phyloP scores from a whole-genome alignment of 2,329 filamentous ascomycete genomes.

The Monosporascus sp. region DNA sequence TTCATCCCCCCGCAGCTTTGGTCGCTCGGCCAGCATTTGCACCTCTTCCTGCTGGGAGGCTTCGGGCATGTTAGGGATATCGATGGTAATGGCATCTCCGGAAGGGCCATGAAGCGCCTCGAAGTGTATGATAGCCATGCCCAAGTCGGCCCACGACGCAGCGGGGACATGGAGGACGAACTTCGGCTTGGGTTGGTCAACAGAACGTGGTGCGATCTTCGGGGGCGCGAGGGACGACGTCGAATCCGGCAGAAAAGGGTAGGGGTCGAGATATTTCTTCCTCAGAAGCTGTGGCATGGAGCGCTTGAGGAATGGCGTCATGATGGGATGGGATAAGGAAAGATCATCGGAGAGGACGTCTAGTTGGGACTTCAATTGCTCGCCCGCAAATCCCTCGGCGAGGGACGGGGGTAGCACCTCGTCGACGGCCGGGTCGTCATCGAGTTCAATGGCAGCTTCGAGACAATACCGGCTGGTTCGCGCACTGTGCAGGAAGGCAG shows the following conservation, averaged over 20 bases:
- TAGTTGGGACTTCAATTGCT: slow-evolving; percentile 54
- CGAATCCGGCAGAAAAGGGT: slow-evolving; percentile 57
- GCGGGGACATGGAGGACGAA: slow-evolving; percentile 25
- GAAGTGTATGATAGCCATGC: slow-evolving; percentile 34
- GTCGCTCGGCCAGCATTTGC: slow-evolving; percentile 18
- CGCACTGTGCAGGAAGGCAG: slow-evolving; percentile 51
- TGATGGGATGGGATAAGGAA: slow-evolving; percentile 55
- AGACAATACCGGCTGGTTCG: slow-evolving; percentile 58
- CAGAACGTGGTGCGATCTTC: slow-evolving; percentile 11
- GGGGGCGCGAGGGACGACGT: slow-evolving; percentile 26
- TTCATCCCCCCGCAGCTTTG: slow-evolving; percentile 10
- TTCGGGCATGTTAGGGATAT: slow-evolving; percentile 29
- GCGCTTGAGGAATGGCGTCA: slow-evolving; percentile 52
- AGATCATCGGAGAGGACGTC: slow-evolving; percentile 49
- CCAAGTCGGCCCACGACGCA: slow-evolving; percentile 39
- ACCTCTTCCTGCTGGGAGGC: slow-evolving; percentile 24
- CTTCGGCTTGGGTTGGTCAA: slow-evolving; percentile 7
- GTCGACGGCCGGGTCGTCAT: slow-evolving; percentile 59
- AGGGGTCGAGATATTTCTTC: slow-evolving; percentile 54
- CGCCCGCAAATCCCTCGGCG: slow-evolving; percentile 58
- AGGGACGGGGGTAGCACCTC: slow-evolving; percentile 60
- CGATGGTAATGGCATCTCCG: slow-evolving; percentile 30
- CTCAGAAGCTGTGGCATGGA: slow-evolving; percentile 47
- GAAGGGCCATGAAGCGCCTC: slow-evolving; percentile 29
- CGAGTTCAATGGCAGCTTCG: slow-evolving; percentile 62